Evolutionary conservation across 495 filamentous ascomycete species (phyloP).

Genomic region (Lichenothelia convexa): DNA sequence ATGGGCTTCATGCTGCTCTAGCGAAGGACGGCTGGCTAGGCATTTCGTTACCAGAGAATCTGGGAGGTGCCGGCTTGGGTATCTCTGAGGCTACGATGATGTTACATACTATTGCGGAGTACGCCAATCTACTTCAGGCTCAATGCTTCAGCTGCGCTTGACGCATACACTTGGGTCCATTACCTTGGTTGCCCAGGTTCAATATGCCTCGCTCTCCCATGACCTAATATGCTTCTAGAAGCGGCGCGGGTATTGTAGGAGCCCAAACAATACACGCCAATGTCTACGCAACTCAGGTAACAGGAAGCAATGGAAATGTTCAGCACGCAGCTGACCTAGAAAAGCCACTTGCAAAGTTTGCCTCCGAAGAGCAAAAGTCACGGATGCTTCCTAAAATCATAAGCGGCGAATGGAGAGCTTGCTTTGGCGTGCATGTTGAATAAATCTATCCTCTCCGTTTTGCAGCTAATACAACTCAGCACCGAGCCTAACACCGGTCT

Average conservation of each 20-base stretch:
- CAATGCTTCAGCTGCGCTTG: background rate
- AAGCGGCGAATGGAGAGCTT: conserved; percentile 45
- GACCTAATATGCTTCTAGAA: conserved; percentile 12
- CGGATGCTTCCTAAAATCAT: conserved; percentile 51
- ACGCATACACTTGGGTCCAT: background rate
- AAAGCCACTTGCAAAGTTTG: conserved; percentile 48
- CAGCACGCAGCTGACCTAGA: conserved; percentile 1
- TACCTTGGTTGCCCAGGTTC: background rate
- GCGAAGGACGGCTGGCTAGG: conserved; percentile 73
- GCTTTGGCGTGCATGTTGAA: conserved; percentile 49
- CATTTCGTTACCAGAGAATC: conserved; percentile 52
- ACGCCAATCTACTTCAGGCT: background rate
- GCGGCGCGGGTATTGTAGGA: conserved; percentile 59
- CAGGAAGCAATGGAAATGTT: no score
- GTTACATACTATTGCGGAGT: conserved; percentile 65
- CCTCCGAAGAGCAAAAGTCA: conserved; percentile 37
- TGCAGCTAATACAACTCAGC: conserved; percentile 3
- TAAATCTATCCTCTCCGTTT: background rate
- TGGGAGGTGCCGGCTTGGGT: conserved; percentile 56
- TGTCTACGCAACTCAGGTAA: conserved; percentile 53
- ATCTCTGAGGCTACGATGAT: conserved; percentile 74
- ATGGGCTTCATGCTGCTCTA: conserved; percentile 53
- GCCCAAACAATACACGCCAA: conserved; percentile 62
- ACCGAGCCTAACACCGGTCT: conserved; percentile 54
- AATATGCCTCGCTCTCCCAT: background rate